Percentiles rank a stretch among this genome's conserved stretches.
Evolutionary conservation across 768 basidiomycete genomes (phyloP).

Genomic region (Pisolithus albus): DNA sequence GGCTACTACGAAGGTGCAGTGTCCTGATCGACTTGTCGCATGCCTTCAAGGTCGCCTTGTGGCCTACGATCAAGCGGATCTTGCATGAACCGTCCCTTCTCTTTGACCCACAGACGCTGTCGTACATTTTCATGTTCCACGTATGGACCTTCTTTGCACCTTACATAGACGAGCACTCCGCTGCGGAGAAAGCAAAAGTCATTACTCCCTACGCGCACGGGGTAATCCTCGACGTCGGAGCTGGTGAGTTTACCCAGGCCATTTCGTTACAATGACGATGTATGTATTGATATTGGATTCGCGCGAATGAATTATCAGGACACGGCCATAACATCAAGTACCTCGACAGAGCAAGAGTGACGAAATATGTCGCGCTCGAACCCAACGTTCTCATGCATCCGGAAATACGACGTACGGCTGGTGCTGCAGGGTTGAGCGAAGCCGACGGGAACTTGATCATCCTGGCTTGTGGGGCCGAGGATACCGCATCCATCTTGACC

Average conservation of each 20-base stretch:
- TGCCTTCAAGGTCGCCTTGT: too few relatives aligned
- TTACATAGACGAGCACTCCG: constrained; percentile 31
- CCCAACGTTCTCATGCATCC: constrained; percentile 63
- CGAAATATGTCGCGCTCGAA: constrained; percentile 65
- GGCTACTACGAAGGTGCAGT: too few relatives aligned
- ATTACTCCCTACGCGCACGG: constrained; percentile 40
- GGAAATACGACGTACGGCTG: constrained; percentile 43
- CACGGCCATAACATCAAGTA: constrained; percentile 63
- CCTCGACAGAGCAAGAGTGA: constrained; percentile 47
- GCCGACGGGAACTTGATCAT: constrained; percentile 48
- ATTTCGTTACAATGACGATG: too few relatives aligned
- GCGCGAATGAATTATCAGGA: neutral
- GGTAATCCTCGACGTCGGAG: constrained; percentile 61
- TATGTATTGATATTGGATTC: neutral
- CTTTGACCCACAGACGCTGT: constrained; percentile 38
- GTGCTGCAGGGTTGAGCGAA: constrained; percentile 46
- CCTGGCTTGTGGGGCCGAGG: constrained; percentile 58
- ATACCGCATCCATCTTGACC: constrained; percentile 41
- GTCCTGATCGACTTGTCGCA: too few relatives aligned
- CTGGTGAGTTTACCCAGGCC: constrained; percentile 35
- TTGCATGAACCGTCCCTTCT: constrained; percentile 29
- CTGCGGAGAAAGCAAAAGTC: constrained; percentile 6
- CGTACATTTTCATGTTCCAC: constrained; percentile 49
- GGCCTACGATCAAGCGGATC: constrained; percentile 27
- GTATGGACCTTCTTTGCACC: constrained; percentile 50